Percentiles rank a stretch among this genome's conserved stretches.
Evolutionary conservation across 768 basidiomycete species (phyloP).

Genomic region (Mycena olivaceomarginata): DNA sequence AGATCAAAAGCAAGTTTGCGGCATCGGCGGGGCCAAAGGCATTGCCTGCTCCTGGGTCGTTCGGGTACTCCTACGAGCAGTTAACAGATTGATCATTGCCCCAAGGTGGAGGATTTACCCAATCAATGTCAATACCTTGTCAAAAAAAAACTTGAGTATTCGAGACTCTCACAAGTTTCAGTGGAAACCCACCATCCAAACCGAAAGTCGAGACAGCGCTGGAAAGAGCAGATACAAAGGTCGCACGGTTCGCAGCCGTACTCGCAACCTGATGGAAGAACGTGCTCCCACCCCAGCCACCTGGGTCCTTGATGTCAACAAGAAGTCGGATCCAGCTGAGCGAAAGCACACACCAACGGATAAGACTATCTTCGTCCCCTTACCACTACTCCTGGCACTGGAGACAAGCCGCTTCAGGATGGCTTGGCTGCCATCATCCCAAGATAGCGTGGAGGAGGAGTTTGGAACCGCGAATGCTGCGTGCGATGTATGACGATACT

Average conservation of each 20-base stretch:
- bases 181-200: constrained; percentile 70
- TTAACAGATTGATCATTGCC: too few relatives aligned
- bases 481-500: constrained; percentile 23
- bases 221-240: constrained; percentile 67
- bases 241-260: constrained; percentile 58
- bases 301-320: constrained; percentile 38
- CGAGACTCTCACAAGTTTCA: not conserved
- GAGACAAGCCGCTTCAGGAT: constrained; percentile 67
- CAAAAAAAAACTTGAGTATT: not conserved
- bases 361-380: constrained; percentile 71
- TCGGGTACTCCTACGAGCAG: constrained; percentile 80
- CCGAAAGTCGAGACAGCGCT: constrained; percentile 67
- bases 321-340: constrained; percentile 47
- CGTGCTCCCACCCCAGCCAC: constrained; percentile 72
- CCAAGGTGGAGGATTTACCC: constrained; percentile 57
- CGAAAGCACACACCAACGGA: constrained; percentile 65
- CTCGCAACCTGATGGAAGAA: constrained; percentile 71
- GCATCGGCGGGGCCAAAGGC: constrained; percentile 74
- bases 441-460: constrained; percentile 64
- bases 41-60: constrained; percentile 77
- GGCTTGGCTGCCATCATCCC: constrained; percentile 63
- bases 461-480: constrained; percentile 75
- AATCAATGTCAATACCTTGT: constrained; percentile 70
- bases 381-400: constrained; percentile 64
- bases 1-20: constrained; percentile 77